These are phyloP conservation scores for Rubroboletus pulcherrimus DNA, from an alignment of 768 basidiomycete genomes.

Conservation along the genomic window DNA sequence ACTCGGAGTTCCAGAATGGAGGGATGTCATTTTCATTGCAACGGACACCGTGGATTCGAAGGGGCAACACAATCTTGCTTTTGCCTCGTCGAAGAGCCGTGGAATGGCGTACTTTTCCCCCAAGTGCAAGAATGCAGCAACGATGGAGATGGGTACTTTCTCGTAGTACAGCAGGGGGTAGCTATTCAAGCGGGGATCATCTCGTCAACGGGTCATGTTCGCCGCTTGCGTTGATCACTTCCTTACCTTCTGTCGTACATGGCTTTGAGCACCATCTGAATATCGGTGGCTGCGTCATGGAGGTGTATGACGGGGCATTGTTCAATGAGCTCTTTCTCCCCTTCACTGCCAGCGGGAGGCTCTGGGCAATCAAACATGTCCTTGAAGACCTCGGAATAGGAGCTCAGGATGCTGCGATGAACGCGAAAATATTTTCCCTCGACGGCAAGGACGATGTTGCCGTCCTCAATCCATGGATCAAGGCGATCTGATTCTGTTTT, in stretches of 20 bases:
- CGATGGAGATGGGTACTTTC: conserved; percentile 2
- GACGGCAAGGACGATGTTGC: conserved; percentile 2
- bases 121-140: conserved; percentile 14
- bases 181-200: background rate
- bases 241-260: conserved; percentile 17
- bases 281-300: conserved; percentile 10
- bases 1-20: background rate
- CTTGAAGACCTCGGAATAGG: conserved; percentile 4
- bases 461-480: conserved; percentile 5
- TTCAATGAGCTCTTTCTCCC: background rate
- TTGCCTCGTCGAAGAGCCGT: conserved; percentile 8
- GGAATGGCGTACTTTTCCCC: conserved; percentile 24
- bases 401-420: conserved; percentile 1
- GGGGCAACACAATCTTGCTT: conserved; percentile 1
- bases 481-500: conserved; percentile 1
- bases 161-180: conserved; percentile 8
- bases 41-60: background rate
- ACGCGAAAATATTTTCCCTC: conserved; percentile 5
- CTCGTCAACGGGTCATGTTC: background rate
- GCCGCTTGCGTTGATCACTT: background rate
- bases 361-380: conserved; percentile 1
- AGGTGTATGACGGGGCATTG: conserved; percentile 22
- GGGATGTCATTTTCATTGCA: conserved; percentile 2
- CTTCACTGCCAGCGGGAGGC: background rate
- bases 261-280: conserved; percentile 15